A percentile compares a stretch with the other conserved stretches of the same genome.
These are phyloP conservation scores for Candida xiaguanensis DNA, from an alignment of 805 yeast species.

Conservation along the genomic window DNA sequence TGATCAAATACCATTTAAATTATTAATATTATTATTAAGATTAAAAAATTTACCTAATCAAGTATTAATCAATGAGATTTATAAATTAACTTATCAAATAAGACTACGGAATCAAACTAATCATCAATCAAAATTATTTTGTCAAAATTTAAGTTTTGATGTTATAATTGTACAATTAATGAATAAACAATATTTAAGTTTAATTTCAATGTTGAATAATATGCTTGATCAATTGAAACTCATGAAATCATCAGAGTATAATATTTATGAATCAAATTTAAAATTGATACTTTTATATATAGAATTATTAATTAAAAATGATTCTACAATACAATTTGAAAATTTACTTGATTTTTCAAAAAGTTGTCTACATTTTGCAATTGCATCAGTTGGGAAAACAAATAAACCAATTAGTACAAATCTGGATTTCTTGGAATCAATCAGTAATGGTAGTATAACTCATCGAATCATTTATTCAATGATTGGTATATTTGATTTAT, in stretches of 20 bases:
- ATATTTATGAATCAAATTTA: slow-evolving; percentile 19
- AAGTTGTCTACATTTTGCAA: not conserved
- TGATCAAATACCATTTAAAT: slow-evolving; percentile 20
- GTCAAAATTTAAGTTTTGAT: slow-evolving; percentile 29
- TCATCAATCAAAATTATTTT: slow-evolving; percentile 13
- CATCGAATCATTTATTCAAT: slow-evolving; percentile 31
- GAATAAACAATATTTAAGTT: slow-evolving; percentile 26
- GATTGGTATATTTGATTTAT: slow-evolving; percentile 35
- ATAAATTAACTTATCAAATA: slow-evolving; percentile 38
- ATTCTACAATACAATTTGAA: not conserved
- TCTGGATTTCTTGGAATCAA: not conserved
- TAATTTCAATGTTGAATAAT: slow-evolving; percentile 24
- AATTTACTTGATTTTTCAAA: not conserved
- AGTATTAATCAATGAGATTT: slow-evolving; percentile 40
- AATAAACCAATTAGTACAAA: not conserved
- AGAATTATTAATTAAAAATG: not conserved
- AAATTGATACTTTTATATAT: slow-evolving; percentile 16
- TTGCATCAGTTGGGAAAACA: not conserved
- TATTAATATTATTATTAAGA: slow-evolving; percentile 33
- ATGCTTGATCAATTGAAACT: slow-evolving; percentile 16
- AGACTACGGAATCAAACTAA: slow-evolving; percentile 18
- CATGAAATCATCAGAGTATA: not conserved
- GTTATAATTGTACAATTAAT: slow-evolving; percentile 26
- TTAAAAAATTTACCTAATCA: slow-evolving; percentile 42
- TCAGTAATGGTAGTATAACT: slow-evolving; percentile 16